A percentile compares a stretch with the other conserved stretches of the same genome.
phyloP scores from a whole-genome alignment of 2,329 filamentous ascomycete genomes.

The Pseudogymnoascus sp. region DNA sequence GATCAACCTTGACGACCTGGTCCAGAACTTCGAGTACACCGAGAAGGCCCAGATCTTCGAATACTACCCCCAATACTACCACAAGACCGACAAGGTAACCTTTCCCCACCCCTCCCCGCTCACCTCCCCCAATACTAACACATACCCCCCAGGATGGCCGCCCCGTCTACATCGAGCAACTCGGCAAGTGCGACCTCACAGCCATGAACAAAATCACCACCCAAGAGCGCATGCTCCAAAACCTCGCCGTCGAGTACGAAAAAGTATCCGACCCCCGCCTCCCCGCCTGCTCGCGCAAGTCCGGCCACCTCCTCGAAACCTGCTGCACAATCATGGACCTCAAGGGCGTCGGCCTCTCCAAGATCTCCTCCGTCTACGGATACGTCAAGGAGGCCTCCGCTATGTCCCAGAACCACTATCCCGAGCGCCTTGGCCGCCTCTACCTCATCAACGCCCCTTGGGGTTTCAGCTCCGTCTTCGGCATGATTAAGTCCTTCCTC shows the following conservation, averaged over 20 bases:
- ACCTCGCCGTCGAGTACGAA: conserved; percentile 97
- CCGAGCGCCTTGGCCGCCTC: conserved; percentile 88
- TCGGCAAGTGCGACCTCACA: conserved; percentile 84
- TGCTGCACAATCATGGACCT: conserved; percentile 98
- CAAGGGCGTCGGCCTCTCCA: conserved; percentile 82
- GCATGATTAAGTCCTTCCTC: conserved; percentile 83
- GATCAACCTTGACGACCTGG: conserved; percentile 73
- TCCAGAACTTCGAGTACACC: conserved; percentile 74
- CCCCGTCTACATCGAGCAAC: conserved; percentile 92
- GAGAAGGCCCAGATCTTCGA: conserved; percentile 78
- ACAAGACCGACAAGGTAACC: conserved; percentile 79
- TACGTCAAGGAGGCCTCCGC: conserved; percentile 79
- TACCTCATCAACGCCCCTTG: conserved; percentile 98
- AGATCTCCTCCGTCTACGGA: conserved; percentile 73
- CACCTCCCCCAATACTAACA: conserved; percentile 13
- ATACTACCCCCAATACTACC: conserved; percentile 98
- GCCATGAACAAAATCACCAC: conserved; percentile 92
- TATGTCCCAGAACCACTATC: conserved; percentile 98
- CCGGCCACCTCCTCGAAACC: conserved; percentile 84
- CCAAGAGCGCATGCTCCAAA: conserved; percentile 87
- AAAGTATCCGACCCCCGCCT: conserved; percentile 88
- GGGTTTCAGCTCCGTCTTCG: conserved; percentile 85
- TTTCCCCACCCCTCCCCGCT: neutral
- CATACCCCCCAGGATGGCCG: conserved; percentile 65
- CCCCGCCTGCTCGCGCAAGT: conserved; percentile 89